Conservation (phyloP, 2,329 filamentous ascomycete species). For the Neonectria neomacrospora region DNA sequence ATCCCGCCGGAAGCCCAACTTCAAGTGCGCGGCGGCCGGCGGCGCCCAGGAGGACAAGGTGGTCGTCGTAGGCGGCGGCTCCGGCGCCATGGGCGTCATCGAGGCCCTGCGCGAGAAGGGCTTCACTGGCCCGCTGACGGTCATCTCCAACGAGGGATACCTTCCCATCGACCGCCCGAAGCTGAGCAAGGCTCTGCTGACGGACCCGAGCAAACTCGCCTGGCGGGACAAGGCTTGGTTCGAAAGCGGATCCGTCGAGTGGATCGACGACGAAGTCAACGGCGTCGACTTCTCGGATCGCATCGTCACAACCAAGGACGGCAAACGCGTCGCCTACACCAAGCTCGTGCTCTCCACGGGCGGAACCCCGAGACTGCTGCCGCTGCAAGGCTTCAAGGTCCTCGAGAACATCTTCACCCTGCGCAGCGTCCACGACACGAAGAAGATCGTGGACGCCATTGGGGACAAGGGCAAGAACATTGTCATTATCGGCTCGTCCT, state of each 20-base stretch:
- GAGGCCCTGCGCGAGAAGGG: slow-evolving; percentile 86
- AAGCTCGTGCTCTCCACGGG: slow-evolving; percentile 94
- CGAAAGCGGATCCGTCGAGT: slow-evolving; percentile 67
- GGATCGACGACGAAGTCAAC: slow-evolving; percentile 73
- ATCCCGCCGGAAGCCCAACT: slow-evolving; percentile 77
- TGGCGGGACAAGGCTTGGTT: slow-evolving; percentile 84
- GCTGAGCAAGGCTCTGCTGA: slow-evolving; percentile 90
- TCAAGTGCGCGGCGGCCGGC: slow-evolving; percentile 71
- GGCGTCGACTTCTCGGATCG: slow-evolving; percentile 80
- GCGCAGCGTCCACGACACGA: slow-evolving; percentile 79
- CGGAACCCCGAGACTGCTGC: slow-evolving; percentile 78
- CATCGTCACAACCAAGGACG: slow-evolving; percentile 78
- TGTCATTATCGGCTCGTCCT: slow-evolving; percentile 90
- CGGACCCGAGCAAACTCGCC: slow-evolving; percentile 81
- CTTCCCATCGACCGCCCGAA: slow-evolving; percentile 93
- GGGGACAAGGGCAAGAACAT: slow-evolving; percentile 90
- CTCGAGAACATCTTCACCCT: slow-evolving; percentile 89
- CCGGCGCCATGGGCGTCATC: slow-evolving; percentile 82
- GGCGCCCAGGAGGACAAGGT: slow-evolving; percentile 70
- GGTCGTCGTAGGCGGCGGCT: slow-evolving; percentile 89
- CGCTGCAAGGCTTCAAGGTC: slow-evolving; percentile 86
- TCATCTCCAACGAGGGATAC: slow-evolving; percentile 86
- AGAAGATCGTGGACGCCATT: slow-evolving; percentile 81
- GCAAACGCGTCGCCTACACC: slow-evolving; percentile 78
- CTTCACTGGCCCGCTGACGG: slow-evolving; percentile 81